Conservation (phyloP, 805 yeast species). For the Kazachstania africana region DNA sequence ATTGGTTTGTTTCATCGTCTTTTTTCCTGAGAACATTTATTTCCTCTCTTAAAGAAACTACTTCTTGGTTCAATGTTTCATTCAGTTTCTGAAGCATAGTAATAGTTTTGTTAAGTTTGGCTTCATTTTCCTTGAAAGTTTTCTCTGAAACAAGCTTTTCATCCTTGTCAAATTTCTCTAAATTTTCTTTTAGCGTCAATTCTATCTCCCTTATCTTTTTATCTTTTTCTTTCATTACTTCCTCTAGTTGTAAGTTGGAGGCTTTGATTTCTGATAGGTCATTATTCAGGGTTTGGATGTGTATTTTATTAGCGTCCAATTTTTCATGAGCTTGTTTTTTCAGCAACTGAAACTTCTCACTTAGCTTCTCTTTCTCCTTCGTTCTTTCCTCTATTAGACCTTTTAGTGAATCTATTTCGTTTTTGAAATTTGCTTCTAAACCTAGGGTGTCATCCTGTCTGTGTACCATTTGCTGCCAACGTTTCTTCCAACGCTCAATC, state of each 20-base stretch:
- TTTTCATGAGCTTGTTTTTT: conserved; percentile 28
- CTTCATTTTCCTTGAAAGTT: conserved; percentile 3
- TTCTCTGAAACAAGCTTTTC: no score
- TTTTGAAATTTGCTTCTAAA: conserved; percentile 11
- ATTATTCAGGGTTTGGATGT: conserved; percentile 29
- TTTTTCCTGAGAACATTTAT: no score
- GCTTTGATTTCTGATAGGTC: conserved; percentile 12
- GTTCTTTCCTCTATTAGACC: conserved; percentile 11
- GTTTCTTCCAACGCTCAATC: conserved; percentile 10
- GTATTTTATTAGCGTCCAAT: conserved; percentile 20
- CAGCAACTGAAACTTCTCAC: conserved; percentile 23
- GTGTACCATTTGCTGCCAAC: conserved; percentile 13
- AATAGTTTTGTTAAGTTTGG: conserved; percentile 2
- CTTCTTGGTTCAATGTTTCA: conserved; percentile 12
- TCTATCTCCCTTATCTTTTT: no score
- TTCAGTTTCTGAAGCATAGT: conserved; percentile 16
- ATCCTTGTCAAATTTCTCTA: no score
- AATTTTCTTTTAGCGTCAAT: no score
- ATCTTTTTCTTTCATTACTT: neutral
- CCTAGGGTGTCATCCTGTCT: conserved; percentile 8
- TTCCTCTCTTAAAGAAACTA: conserved; percentile 1
- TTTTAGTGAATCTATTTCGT: conserved; percentile 14
- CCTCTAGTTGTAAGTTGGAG: neutral
- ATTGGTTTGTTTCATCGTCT: conserved; percentile 19
- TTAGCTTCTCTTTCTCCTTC: conserved; percentile 25